phyloP scores from a whole-genome alignment of 805 yeast genomes.

The Myxozyma vanderwaltii region DNA sequence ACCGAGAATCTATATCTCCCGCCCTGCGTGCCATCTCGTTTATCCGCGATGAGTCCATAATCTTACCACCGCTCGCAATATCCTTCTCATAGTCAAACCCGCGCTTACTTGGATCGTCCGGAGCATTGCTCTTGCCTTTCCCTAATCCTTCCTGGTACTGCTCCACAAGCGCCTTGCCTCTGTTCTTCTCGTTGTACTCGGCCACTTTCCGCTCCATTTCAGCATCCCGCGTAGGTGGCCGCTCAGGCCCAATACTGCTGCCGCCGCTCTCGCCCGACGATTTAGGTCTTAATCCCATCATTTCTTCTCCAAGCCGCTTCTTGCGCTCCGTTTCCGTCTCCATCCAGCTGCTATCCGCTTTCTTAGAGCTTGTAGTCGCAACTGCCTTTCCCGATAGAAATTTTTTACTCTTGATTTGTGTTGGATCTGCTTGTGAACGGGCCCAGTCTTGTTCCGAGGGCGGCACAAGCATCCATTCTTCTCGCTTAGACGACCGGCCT shows the following conservation, averaged over 20 bases:
- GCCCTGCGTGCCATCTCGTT: slow-evolving; percentile 26
- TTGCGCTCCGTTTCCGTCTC: slow-evolving; percentile 34
- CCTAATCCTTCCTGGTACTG: slow-evolving; percentile 21
- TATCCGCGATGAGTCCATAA: slow-evolving; percentile 16
- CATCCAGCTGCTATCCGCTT: slow-evolving; percentile 29
- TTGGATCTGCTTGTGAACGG: slow-evolving; percentile 30
- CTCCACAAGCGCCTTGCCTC: slow-evolving; percentile 33
- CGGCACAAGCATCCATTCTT: slow-evolving; percentile 38
- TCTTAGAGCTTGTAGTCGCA: neutral
- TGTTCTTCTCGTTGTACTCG: slow-evolving; percentile 24
- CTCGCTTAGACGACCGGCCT: slow-evolving; percentile 25
- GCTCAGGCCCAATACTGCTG: slow-evolving; percentile 8
- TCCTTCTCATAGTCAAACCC: slow-evolving; percentile 34
- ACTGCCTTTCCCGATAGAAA: slow-evolving; percentile 28
- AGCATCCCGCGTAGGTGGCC: slow-evolving; percentile 14
- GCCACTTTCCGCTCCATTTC: slow-evolving; percentile 27
- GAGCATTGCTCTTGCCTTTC: slow-evolving; percentile 8
- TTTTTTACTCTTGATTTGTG: slow-evolving; percentile 24
- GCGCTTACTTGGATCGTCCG: slow-evolving; percentile 33
- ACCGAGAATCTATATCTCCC: slow-evolving; percentile 31
- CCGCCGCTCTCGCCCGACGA: neutral
- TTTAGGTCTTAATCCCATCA: slow-evolving; percentile 32
- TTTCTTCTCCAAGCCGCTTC: slow-evolving; percentile 34
- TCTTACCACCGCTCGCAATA: slow-evolving; percentile 28
- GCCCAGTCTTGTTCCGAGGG: slow-evolving; percentile 34